Conservation (phyloP, 306 rosid species). For the Quercus suber region DNA sequence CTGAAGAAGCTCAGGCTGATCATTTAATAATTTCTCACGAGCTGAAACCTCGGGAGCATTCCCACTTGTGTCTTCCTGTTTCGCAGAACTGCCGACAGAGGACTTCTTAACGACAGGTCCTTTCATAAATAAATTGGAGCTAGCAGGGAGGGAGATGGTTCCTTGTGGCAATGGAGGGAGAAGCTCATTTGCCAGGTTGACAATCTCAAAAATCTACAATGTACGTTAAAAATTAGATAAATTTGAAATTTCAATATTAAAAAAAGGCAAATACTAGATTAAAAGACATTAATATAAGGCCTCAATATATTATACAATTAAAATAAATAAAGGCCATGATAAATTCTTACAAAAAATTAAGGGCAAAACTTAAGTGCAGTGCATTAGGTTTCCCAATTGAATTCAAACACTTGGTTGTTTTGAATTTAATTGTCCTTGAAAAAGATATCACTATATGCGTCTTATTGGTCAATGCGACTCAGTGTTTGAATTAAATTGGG, state of each 20-base stretch:
- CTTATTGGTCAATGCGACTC: too few relatives aligned
- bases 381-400: too few relatives aligned
- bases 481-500: too few relatives aligned
- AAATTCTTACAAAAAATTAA: background rate
- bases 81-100: slow-evolving; percentile 65
- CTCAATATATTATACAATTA: background rate
- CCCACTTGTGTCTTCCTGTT: slow-evolving; percentile 76
- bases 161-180: slow-evolving; percentile 97
- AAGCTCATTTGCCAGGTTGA: slow-evolving; percentile 94
- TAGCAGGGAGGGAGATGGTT: slow-evolving; percentile 72
- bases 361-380: too few relatives aligned
- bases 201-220: slow-evolving; percentile 88
- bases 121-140: slow-evolving; percentile 64
- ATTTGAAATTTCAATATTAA: background rate
- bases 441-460: too few relatives aligned
- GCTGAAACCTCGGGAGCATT: slow-evolving; percentile 67
- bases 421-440: too few relatives aligned
- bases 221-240: background rate
- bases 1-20: slow-evolving; percentile 85
- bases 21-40: slow-evolving; percentile 87
- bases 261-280: background rate
- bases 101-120: slow-evolving; percentile 69
- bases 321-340: background rate
- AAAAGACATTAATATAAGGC: background rate
- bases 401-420: too few relatives aligned